These are phyloP conservation scores for Dactylonectria macrodidyma DNA, from an alignment of 2,329 filamentous ascomycete genomes.

Conservation along the genomic window DNA sequence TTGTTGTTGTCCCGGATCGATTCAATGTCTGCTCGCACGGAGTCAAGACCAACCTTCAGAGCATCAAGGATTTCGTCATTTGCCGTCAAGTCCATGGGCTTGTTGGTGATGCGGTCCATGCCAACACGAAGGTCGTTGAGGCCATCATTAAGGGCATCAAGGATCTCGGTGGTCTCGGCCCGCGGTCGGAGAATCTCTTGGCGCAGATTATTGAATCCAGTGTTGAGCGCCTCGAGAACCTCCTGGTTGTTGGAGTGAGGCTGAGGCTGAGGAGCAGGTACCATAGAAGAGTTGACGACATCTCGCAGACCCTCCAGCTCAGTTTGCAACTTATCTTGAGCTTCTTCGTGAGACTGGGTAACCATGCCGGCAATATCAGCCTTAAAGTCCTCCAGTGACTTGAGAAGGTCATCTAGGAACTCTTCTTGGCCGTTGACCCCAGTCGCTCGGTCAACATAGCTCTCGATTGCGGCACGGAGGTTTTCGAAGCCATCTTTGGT, in stretches of 20 bases:
- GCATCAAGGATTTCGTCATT: constrained; percentile 93
- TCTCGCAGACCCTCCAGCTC: constrained; percentile 89
- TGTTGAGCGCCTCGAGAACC: constrained; percentile 78
- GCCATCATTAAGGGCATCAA: constrained; percentile 92
- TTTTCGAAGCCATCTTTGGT: constrained; percentile 90
- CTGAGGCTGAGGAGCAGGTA: constrained; percentile 69
- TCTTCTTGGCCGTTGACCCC: constrained; percentile 82
- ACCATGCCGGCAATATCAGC: constrained; percentile 78
- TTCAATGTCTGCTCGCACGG: constrained; percentile 84
- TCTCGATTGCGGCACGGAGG: constrained; percentile 84
- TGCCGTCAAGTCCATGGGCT: constrained; percentile 85
- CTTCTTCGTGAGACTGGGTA: constrained; percentile 62
- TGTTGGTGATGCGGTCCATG: constrained; percentile 84
- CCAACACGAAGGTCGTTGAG: constrained; percentile 82
- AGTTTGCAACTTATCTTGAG: constrained; percentile 78
- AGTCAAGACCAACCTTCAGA: constrained; percentile 84
- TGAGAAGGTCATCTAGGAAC: constrained; percentile 78
- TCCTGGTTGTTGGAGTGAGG: constrained; percentile 68
- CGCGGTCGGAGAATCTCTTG: constrained; percentile 79
- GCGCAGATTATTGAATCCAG: constrained; percentile 81
- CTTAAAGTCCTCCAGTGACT: constrained; percentile 76
- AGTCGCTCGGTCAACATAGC: constrained; percentile 81
- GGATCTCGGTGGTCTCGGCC: constrained; percentile 85
- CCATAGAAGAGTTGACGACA: constrained; percentile 78
- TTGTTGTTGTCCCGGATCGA: constrained; percentile 74